Evolutionary conservation across 2,329 filamentous ascomycete species (phyloP), one percentile per base, ranked within the genome.

Genomic region (Colletotrichum cuscutae): DNA sequence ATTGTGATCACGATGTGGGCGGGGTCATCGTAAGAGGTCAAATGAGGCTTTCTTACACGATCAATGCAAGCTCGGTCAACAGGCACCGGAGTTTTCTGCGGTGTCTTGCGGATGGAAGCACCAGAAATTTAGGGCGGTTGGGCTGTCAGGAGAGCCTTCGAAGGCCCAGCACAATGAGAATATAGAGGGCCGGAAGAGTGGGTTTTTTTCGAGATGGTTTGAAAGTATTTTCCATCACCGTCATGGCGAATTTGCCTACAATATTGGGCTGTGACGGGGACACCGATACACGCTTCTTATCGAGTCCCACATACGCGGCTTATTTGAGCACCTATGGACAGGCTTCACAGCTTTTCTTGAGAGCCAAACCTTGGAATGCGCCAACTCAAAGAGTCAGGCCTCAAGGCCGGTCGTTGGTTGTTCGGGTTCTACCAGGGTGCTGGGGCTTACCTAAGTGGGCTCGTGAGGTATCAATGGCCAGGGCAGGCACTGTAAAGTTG

Each of bases 31-130:
- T 26, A 32, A 22, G 30, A 26, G 53, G 54, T 37, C 68, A 72
- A 65, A 73, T 73, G 71, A 73, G 60, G 60, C 66, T 71, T 60
- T 63, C 30, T 9, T n/a, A 54, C n/a, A 30, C 37, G 26, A 56
- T 72, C 54, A 63, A 72, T 72, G 70, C 65, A 64, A 62, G 35
- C 6, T 49, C 1, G 19, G 19, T 4, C 19, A 49, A 7, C 42
- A 19, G 42, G 42, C 6, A 19, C 46, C 24, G 8, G 30, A 30
- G 8, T 37, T 15, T 28, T 22, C n/a, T 26, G 26, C n/a, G 52
- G 49, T 57, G 59, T n/a, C 52, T 54, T 26, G n/a, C 9, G 49
- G 28, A 49, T 24, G 28, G 52, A 57, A 42, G 22, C 22, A 19
- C 13, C 35, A 1, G 0, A 65, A 37, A 22, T 30, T 30, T 24